Evolutionary conservation across 1,284 basidiomycete genomes (phyloP).

Genomic region (Laetiporus sulphureus): DNA sequence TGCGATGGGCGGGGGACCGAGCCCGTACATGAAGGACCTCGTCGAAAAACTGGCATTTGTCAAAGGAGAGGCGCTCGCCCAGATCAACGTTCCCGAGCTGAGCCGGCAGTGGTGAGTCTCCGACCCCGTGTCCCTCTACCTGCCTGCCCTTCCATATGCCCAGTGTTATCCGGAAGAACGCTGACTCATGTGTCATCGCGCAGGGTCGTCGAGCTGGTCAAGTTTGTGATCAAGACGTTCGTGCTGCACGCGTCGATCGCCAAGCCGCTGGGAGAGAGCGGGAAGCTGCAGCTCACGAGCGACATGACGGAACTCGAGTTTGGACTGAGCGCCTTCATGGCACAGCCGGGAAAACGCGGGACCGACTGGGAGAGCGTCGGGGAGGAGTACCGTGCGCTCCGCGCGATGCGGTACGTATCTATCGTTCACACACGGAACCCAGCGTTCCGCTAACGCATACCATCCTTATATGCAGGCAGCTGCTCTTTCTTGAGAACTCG

Average conservation of each 20-base stretch:
- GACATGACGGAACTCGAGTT: slow-evolving; percentile 98
- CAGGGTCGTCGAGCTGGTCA: slow-evolving; percentile 66
- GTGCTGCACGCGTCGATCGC: slow-evolving; percentile 87
- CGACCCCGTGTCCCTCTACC: not conserved
- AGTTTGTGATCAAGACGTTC: slow-evolving; percentile 77
- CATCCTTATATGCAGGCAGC: slow-evolving; percentile 42
- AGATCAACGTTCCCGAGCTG: slow-evolving; percentile 65
- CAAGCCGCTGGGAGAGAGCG: slow-evolving; percentile 80
- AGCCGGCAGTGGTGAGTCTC: slow-evolving; percentile 61
- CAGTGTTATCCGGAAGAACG: not conserved
- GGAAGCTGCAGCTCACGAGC: slow-evolving; percentile 86
- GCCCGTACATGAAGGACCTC: slow-evolving; percentile 86
- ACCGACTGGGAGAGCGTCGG: slow-evolving; percentile 66
- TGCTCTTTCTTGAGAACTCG: slow-evolving; percentile 81
- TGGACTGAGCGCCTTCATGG: slow-evolving; percentile 72
- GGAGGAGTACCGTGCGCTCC: slow-evolving; percentile 73
- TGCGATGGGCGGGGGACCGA: slow-evolving; percentile 64
- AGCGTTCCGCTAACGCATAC: not conserved
- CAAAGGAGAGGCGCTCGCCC: slow-evolving; percentile 67
- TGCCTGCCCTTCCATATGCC: not conserved
- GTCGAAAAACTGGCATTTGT: slow-evolving; percentile 80
- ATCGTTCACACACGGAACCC: not conserved
- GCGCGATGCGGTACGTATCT: slow-evolving; percentile 72
- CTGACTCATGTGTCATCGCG: not conserved
- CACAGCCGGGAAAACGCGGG: slow-evolving; percentile 47